phyloP scores from a whole-genome alignment of 176 grass and related monocot genomes.

The Bolboschoenus planiculmis region DNA sequence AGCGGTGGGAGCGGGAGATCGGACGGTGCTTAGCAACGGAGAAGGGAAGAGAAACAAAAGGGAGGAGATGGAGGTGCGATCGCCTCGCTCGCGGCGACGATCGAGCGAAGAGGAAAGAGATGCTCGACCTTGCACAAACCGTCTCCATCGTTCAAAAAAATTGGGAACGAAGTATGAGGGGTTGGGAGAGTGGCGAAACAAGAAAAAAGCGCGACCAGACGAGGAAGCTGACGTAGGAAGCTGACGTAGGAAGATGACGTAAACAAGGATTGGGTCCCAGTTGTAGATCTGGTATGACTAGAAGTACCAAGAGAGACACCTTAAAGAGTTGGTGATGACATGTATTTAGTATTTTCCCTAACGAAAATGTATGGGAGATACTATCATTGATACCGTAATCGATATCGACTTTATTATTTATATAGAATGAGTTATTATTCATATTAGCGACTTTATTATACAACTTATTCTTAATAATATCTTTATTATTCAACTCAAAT shows the following conservation, averaged over 20 bases:
- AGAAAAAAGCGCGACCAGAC: background rate
- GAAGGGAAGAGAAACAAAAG: background rate
- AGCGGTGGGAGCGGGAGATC: background rate
- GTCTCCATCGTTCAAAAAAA: background rate
- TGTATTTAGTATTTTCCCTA: too few relatives aligned
- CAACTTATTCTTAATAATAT: too few relatives aligned
- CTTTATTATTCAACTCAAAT: too few relatives aligned
- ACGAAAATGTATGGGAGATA: too few relatives aligned
- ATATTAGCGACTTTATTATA: too few relatives aligned
- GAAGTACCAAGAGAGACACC: background rate
- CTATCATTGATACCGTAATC: too few relatives aligned
- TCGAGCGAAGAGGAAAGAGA: slow-evolving; percentile 17
- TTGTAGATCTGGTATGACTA: too few relatives aligned
- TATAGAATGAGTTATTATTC: too few relatives aligned
- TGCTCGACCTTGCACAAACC: background rate
- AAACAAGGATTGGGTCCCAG: too few relatives aligned
- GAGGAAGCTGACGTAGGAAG: background rate
- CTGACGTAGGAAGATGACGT: background rate
- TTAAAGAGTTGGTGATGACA: background rate
- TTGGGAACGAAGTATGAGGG: background rate
- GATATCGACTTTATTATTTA: too few relatives aligned
- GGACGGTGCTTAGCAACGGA: background rate
- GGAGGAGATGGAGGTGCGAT: slow-evolving; percentile 4
- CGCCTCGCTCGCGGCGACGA: background rate
- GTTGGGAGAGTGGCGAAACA: background rate